Percentiles rank a stretch among this genome's conserved stretches.
phyloP scores from a whole-genome alignment of 306 rosid species.

The Cicer bijugum region DNA sequence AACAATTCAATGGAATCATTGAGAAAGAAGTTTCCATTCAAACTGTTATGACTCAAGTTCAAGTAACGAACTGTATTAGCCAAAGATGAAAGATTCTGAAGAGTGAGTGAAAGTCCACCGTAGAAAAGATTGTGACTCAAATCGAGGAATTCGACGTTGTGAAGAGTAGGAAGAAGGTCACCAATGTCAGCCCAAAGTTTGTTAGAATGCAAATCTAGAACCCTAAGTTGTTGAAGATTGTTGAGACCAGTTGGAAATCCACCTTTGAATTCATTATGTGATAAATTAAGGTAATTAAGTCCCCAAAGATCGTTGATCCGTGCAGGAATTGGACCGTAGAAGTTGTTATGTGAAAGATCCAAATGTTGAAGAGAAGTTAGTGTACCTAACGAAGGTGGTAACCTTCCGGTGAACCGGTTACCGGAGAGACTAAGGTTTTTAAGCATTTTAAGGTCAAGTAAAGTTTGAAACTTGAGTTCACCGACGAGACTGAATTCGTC shows the following conservation, averaged over 20 bases:
- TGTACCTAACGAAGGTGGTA: constrained; percentile 74
- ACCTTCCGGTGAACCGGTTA: constrained; percentile 72
- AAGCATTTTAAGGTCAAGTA: constrained; percentile 63
- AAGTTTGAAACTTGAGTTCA: constrained; percentile 79
- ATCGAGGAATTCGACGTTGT: constrained; percentile 73
- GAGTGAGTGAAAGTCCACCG: constrained; percentile 59
- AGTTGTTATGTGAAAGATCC: constrained; percentile 80
- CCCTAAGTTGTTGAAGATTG: constrained; percentile 85
- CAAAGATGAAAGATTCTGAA: constrained; percentile 62
- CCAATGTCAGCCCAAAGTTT: constrained; percentile 66
- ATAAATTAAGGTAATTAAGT: constrained; percentile 74
- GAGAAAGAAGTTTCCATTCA: constrained; percentile 68
- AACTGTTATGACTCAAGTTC: constrained; percentile 64
- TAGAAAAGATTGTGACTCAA: constrained; percentile 74
- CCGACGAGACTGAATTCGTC: constrained; percentile 64
- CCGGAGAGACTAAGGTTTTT: constrained; percentile 71
- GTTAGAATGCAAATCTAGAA: constrained; percentile 80
- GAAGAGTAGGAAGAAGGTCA: constrained; percentile 56
- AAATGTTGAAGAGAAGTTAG: constrained; percentile 69
- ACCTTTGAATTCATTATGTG: constrained; percentile 61
- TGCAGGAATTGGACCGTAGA: constrained; percentile 89
- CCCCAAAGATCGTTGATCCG: constrained; percentile 83
- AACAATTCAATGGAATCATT: constrained; percentile 57
- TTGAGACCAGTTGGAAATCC: constrained; percentile 63
- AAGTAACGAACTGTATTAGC: constrained; percentile 66